Base-by-base conservation (phyloP, 495 filamentous ascomycete species). In the Podospora fimiseda region DNA sequence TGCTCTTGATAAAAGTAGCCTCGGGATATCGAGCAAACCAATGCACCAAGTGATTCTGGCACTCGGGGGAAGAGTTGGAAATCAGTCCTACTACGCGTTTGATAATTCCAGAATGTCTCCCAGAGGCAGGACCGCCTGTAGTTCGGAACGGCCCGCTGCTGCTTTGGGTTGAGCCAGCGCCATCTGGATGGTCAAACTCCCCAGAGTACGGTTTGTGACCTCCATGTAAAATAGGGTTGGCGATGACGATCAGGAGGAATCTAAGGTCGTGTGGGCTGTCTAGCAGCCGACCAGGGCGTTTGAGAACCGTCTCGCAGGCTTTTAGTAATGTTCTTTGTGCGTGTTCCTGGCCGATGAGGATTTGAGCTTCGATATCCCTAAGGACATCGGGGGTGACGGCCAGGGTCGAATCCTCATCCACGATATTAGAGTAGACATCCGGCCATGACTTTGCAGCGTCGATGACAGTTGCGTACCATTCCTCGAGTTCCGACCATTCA, bases 61-160 rank as follows among this genome's bases (percentile, higher is more conserved):
- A 90, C 39, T 85, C 79, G 60, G 79, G 82, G 0, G 88, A 77
- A 13, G 87, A 67, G 66, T 94, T 89, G 2, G 89, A 84, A 40
- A 95, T 54, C 22, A 96, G 67, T 6, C 91, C 91, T 19, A 95
- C 62, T 45, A 95, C 85, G 42, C 91, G 80, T 62, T 96, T 96
- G 61, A 93, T 78, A 52, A 96, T 88, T 14, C 85, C 85, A n/a
- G 87, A 86, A 59, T 93, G 85, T 44, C 81, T 74, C 16, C 78
- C 78, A 41, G 81, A 65, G 2, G 51, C 52, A 0, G 63, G 69
- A 0, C 64, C 63, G 2, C n/a, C n/a, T n/a, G 59, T 58, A n/a
- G 55, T 55, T n/a, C 59, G 53, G 9, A 56, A 36, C 0, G 36
- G 18, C 18, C 37, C 19, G 18, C 51, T 9, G 46, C 51, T 9